Evolutionary conservation across 2,329 filamentous ascomycete species (phyloP).

Genomic region (Talaromyces atroroseus): DNA sequence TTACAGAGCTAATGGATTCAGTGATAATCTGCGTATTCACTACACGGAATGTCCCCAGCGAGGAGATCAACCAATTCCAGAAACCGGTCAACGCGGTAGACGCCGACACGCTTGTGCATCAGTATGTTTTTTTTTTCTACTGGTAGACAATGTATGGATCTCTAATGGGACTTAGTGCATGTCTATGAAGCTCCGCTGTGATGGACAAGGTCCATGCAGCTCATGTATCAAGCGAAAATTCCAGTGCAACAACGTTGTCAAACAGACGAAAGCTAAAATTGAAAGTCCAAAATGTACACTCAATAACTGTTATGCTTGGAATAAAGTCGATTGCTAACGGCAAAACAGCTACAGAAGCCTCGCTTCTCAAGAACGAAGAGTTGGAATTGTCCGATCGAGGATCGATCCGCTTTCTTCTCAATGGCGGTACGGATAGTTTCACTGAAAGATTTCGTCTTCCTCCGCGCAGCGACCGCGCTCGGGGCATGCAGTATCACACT

Average conservation of each 20-base stretch:
- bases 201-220: slow-evolving; percentile 40
- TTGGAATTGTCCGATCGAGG: slow-evolving; percentile 37
- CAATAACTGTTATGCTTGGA: too few species aligned
- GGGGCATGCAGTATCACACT: slow-evolving; percentile 33
- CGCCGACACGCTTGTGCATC: slow-evolving; percentile 45
- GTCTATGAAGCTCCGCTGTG: slow-evolving; percentile 44
- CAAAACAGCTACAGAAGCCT: slow-evolving; percentile 12
- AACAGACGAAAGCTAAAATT: slow-evolving; percentile 16
- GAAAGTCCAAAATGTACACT: slow-evolving; percentile 19
- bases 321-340: background rate
- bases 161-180: slow-evolving; percentile 33
- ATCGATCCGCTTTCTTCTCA: slow-evolving; percentile 44
- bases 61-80: slow-evolving; percentile 40
- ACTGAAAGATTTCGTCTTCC: slow-evolving; percentile 42
- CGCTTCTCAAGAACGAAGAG: slow-evolving; percentile 23
- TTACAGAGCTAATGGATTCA: slow-evolving; percentile 16
- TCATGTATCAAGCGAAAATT: slow-evolving; percentile 41
- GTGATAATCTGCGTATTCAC: slow-evolving; percentile 44
- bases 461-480: slow-evolving; percentile 33
- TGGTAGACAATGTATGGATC: background rate
- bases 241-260: slow-evolving; percentile 33
- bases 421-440: slow-evolving; percentile 43
- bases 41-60: slow-evolving; percentile 39
- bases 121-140: slow-evolving; percentile 22
- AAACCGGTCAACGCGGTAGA: slow-evolving; percentile 42